Conservation (phyloP, 768 basidiomycete genomes). For the Phylloporus arenicola region DNA sequence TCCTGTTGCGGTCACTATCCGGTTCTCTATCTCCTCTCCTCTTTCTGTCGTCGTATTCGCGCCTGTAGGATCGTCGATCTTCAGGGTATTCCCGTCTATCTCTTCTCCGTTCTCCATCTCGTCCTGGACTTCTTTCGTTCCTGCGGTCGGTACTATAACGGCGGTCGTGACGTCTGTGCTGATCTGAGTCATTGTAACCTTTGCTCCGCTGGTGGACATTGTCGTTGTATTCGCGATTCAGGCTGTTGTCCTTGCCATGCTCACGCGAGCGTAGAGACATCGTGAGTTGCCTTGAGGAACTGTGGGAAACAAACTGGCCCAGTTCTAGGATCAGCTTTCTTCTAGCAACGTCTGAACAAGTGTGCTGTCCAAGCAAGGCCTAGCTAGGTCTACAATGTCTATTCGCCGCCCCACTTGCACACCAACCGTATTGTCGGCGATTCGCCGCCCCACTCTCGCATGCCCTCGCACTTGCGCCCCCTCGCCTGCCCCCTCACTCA, state of each 20-base stretch:
- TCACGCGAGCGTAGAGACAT: conserved; percentile 18
- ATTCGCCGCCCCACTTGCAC: too few species aligned
- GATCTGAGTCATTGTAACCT: conserved; percentile 3
- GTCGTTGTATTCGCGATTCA: conserved; percentile 13
- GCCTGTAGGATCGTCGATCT: conserved; percentile 17
- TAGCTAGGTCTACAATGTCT: too few species aligned
- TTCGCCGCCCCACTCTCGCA: too few species aligned
- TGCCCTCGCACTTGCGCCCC: too few species aligned
- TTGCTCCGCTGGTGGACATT: conserved; percentile 7
- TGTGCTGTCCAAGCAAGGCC: too few species aligned
- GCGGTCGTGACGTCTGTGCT: conserved; percentile 8
- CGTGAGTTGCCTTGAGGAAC: not conserved
- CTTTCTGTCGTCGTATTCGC: conserved; percentile 17
- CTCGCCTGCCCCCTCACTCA: too few species aligned
- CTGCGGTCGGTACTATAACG: conserved; percentile 12
- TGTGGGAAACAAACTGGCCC: conserved; percentile 24
- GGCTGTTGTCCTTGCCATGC: conserved; percentile 6
- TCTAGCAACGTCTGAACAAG: too few species aligned
- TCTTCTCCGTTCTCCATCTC: conserved; percentile 21
- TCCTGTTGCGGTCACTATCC: conserved; percentile 21
- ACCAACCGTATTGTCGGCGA: too few species aligned
- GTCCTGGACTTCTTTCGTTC: conserved; percentile 10
- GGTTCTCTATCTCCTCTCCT: conserved; percentile 11
- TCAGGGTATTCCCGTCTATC: conserved; percentile 13
- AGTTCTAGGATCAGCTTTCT: too few species aligned